Percentiles rank a stretch among this genome's conserved stretches.
phyloP scores from a whole-genome alignment of 805 yeast species.

The Ogataea pignaliae region DNA sequence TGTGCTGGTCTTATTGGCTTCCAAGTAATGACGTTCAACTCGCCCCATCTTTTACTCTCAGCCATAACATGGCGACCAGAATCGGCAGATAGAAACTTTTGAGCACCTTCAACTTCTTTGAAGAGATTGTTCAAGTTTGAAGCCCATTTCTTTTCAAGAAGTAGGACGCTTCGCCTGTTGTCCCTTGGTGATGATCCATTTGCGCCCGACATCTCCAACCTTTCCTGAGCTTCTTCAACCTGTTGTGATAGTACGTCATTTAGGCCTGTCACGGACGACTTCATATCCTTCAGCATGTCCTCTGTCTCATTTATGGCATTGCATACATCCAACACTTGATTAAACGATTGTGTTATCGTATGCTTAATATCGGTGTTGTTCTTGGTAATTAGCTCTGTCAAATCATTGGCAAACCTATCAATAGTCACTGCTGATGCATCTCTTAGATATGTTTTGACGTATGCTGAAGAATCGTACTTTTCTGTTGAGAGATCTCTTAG shows the following conservation, averaged over 20 bases:
- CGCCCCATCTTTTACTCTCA: conserved; percentile 83
- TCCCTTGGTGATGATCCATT: conserved; percentile 26
- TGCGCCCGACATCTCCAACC: conserved; percentile 15
- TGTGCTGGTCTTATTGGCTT: conserved; percentile 74
- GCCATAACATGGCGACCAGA: conserved; percentile 79
- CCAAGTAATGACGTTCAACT: conserved; percentile 79
- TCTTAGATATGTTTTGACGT: conserved; percentile 46
- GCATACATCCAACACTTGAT: conserved; percentile 54
- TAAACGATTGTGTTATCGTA: conserved; percentile 58
- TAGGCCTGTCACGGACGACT: conserved; percentile 56
- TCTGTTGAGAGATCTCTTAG: conserved; percentile 36
- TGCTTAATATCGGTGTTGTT: conserved; percentile 55
- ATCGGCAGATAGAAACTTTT: conserved; percentile 64
- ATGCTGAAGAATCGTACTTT: conserved; percentile 43
- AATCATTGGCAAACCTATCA: conserved; percentile 58
- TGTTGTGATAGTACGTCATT: conserved; percentile 50
- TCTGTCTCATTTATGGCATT: conserved; percentile 61
- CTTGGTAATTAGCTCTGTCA: conserved; percentile 43
- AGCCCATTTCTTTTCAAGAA: conserved; percentile 80
- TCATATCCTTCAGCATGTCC: conserved; percentile 55
- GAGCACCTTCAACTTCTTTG: conserved; percentile 88
- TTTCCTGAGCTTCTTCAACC: conserved; percentile 25
- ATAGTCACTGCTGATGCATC: conserved; percentile 70
- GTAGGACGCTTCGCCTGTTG: conserved; percentile 66
- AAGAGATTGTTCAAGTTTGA: conserved; percentile 63